A percentile compares a stretch with the other conserved stretches of the same genome.
Evolutionary conservation across 1,139 yeast species (phyloP).

Genomic region (Debaryomyces sp.): DNA sequence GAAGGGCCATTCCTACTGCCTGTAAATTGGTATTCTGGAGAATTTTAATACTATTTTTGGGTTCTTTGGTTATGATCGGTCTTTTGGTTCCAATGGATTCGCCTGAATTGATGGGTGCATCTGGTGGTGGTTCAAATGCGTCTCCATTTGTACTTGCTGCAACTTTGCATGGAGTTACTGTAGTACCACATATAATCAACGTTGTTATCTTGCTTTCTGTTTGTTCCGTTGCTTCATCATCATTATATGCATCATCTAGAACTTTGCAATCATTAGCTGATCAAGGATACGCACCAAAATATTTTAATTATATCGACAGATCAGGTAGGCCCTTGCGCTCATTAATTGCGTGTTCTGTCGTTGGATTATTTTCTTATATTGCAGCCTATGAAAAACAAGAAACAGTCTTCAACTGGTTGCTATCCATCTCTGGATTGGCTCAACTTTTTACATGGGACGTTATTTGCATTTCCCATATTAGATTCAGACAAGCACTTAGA

Average conservation of each 20-base stretch:
- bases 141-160: constrained; percentile 39
- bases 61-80: constrained; percentile 34
- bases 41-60: constrained; percentile 32
- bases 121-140: constrained; percentile 26
- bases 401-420: constrained; percentile 41
- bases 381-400: constrained; percentile 34
- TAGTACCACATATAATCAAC: constrained; percentile 43
- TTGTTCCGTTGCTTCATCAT: constrained; percentile 47
- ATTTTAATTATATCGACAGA: constrained; percentile 44
- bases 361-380: constrained; percentile 26
- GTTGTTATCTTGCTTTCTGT: constrained; percentile 47
- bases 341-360: constrained; percentile 24
- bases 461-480: constrained; percentile 31
- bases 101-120: constrained; percentile 31
- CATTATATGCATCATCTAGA: constrained; percentile 47
- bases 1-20: constrained; percentile 33
- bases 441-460: constrained; percentile 42
- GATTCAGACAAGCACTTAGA: constrained; percentile 33
- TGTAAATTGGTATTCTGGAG: constrained; percentile 37
- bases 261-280: constrained; percentile 45
- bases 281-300: constrained; percentile 45
- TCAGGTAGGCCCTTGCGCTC: constrained; percentile 46
- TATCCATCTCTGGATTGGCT: constrained; percentile 42
- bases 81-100: constrained; percentile 36
- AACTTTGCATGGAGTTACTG: constrained; percentile 31